A percentile compares a stretch with the other conserved stretches of the same genome.
These are phyloP conservation scores for Xanthoceras sorbifolium DNA, from an alignment of 345 rosid genomes.

Conservation along the genomic window DNA sequence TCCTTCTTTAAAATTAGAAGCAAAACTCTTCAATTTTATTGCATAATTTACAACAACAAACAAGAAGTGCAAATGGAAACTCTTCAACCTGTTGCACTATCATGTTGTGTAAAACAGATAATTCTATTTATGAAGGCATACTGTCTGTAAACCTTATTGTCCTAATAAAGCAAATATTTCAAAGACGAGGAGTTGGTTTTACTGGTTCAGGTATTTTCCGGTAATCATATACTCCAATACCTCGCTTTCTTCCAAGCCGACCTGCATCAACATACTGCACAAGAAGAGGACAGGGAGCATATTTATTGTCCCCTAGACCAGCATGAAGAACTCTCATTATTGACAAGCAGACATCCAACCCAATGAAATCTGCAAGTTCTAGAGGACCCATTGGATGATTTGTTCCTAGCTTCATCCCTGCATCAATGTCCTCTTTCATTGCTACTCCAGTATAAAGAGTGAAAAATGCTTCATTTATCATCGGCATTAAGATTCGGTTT, in stretches of 20 bases:
- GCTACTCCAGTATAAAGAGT: slow-evolving; percentile 88
- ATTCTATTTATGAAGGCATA: neutral
- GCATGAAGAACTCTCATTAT: slow-evolving; percentile 73
- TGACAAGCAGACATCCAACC: slow-evolving; percentile 79
- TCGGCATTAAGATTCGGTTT: slow-evolving; percentile 92
- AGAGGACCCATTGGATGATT: slow-evolving; percentile 93
- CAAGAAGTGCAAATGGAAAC: neutral
- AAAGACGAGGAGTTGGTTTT: slow-evolving; percentile 53
- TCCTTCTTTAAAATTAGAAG: too few species aligned
- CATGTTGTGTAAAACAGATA: neutral
- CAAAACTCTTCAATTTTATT: neutral
- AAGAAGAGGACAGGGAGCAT: slow-evolving; percentile 82
- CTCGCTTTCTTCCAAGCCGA: slow-evolving; percentile 72
- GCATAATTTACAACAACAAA: neutral
- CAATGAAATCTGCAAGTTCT: slow-evolving; percentile 83
- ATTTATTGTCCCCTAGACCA: slow-evolving; percentile 70
- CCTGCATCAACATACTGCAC: slow-evolving; percentile 89
- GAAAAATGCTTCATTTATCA: slow-evolving; percentile 92
- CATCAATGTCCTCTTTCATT: slow-evolving; percentile 89
- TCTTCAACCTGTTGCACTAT: neutral
- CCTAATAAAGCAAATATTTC: slow-evolving; percentile 6
- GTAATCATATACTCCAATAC: slow-evolving; percentile 78
- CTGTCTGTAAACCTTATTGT: neutral
- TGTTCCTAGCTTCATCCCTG: slow-evolving; percentile 87
- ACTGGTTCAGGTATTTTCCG: slow-evolving; percentile 25